Percentiles rank a stretch among this genome's conserved stretches.
Evolutionary conservation across 23 red algal species (phyloP).

Genomic region (Gracilaria vermiculophylla): DNA sequence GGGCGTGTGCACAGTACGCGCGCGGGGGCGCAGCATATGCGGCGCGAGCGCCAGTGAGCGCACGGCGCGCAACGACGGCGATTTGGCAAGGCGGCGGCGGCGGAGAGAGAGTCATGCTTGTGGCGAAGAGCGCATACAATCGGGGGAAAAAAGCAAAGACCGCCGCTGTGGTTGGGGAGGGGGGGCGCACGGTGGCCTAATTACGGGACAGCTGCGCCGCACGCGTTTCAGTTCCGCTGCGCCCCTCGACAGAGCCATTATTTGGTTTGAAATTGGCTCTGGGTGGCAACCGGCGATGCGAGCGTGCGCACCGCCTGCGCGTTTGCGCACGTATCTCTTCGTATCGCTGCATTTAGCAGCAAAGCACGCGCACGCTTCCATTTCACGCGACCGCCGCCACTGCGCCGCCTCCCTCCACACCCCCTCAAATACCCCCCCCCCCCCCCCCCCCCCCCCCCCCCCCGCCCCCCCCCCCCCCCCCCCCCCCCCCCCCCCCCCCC

Average conservation of each 20-base stretch:
- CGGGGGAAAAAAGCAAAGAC: too few species aligned
- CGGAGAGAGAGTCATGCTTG: too few species aligned
- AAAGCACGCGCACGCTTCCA: slow-evolving; percentile 5
- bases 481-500: background rate
- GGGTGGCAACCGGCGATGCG: background rate
- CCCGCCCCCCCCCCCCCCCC: background rate
- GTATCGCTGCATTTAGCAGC: slow-evolving; percentile 36
- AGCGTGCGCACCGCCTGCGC: slow-evolving; percentile 2
- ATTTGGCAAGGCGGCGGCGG: too few species aligned
- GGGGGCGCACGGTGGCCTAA: too few species aligned
- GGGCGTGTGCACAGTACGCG: too few species aligned
- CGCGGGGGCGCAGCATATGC: too few species aligned
- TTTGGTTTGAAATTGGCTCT: slow-evolving; percentile 1
- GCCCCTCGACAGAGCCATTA: background rate
- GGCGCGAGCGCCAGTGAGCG: too few species aligned
- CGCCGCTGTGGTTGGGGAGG: too few species aligned
- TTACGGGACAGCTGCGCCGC: too few species aligned
- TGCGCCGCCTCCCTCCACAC: background rate
- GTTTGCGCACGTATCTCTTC: slow-evolving; percentile 1
- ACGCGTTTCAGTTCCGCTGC: too few species aligned
- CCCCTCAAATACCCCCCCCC: background rate
- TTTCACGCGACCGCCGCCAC: background rate
- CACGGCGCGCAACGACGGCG: too few species aligned
- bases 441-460: background rate
- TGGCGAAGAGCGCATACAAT: too few species aligned